Conservation (phyloP, 139 green algal species). For the Desmodesmus armatus region DNA sequence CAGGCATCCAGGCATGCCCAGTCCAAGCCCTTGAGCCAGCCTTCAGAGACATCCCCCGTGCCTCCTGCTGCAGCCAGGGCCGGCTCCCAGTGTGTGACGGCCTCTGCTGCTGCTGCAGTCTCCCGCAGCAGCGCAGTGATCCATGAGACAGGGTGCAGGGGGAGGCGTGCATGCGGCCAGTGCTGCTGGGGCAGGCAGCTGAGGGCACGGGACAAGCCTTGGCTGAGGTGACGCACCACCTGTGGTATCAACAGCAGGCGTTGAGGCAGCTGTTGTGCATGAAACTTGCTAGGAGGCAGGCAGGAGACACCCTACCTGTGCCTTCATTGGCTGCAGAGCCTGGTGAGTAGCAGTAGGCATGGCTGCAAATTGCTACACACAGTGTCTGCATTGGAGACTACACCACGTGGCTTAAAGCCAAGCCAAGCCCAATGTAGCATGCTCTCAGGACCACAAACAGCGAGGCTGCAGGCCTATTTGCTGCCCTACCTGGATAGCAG, state of each 20-base stretch:
- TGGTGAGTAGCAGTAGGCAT: too few species aligned
- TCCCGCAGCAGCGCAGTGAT: conserved; percentile 28
- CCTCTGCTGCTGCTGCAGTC: neutral
- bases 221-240: conserved; percentile 15
- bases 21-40: conserved; percentile 11
- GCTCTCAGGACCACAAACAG: too few species aligned
- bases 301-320: too few species aligned
- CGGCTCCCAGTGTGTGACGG: neutral
- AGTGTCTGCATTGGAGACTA: too few species aligned
- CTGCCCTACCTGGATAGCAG: conserved; percentile 28
- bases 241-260: conserved; percentile 16
- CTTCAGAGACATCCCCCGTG: neutral
- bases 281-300: too few species aligned
- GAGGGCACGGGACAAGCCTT: neutral
- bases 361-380: too few species aligned
- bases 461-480: too few species aligned
- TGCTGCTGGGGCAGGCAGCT: neutral
- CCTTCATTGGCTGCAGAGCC: too few species aligned
- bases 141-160: neutral
- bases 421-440: too few species aligned
- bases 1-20: conserved; percentile 31
- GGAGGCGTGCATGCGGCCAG: neutral
- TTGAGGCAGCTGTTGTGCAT: too few species aligned
- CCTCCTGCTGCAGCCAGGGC: neutral
- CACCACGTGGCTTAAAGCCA: too few species aligned